Conservation (phyloP, 23 red algal species). For the Gracilaria domingensis region DNA sequence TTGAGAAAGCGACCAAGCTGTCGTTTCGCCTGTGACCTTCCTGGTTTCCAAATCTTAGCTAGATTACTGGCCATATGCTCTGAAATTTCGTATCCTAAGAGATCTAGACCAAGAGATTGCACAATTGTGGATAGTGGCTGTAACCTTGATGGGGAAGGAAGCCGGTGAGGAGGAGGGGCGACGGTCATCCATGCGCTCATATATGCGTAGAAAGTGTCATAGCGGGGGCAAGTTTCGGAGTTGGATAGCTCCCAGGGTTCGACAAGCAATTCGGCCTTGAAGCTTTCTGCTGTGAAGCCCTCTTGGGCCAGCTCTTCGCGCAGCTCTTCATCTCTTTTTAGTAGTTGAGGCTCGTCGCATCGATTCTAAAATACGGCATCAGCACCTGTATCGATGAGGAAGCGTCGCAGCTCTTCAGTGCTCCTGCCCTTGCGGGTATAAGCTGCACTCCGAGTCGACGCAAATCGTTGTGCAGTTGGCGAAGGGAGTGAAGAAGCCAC, state of each 20-base stretch:
- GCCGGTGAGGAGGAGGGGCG: slow-evolving; percentile 88
- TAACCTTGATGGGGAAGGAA: slow-evolving; percentile 62
- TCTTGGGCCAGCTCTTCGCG: slow-evolving; percentile 57
- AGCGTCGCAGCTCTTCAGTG: slow-evolving; percentile 68
- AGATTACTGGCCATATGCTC: slow-evolving; percentile 41
- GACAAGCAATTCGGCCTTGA: slow-evolving; percentile 98
- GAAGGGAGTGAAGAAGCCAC: slow-evolving; percentile 89
- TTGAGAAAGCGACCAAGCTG: slow-evolving; percentile 77
- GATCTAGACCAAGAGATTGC: slow-evolving; percentile 34
- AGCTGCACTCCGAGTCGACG: slow-evolving; percentile 79
- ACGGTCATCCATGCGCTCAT: slow-evolving; percentile 97
- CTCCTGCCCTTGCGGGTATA: slow-evolving; percentile 69
- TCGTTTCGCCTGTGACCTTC: slow-evolving; percentile 60
- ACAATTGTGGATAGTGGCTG: slow-evolving; percentile 37
- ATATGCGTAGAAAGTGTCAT: slow-evolving; percentile 82
- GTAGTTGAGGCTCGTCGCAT: slow-evolving; percentile 88
- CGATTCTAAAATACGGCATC: slow-evolving; percentile 98
- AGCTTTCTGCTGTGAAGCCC: slow-evolving; percentile 82
- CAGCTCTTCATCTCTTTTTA: slow-evolving; percentile 81
- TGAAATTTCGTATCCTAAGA: slow-evolving; percentile 57
- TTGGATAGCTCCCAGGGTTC: slow-evolving; percentile 94
- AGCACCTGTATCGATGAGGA: slow-evolving; percentile 71
- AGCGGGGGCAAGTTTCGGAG: slow-evolving; percentile 48
- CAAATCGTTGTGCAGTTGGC: slow-evolving; percentile 67
- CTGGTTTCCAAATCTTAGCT: slow-evolving; percentile 76